Conservation (phyloP, 257 asterid genomes). For the Eustoma russellianum region DNA sequence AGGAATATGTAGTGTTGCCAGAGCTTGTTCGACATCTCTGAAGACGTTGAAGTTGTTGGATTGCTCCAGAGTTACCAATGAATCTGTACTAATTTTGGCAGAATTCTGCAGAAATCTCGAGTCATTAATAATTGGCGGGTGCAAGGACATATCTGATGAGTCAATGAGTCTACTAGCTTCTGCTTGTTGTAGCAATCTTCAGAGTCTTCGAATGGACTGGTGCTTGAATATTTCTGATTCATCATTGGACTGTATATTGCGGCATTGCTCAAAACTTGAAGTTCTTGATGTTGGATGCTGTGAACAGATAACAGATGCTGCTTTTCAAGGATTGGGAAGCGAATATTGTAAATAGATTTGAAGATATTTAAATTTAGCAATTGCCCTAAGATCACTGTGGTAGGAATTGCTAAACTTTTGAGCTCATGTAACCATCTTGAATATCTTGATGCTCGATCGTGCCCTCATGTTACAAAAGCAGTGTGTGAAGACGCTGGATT, state of each 20-base stretch:
- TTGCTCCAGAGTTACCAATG: slow-evolving; percentile 74
- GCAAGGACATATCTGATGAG: slow-evolving; percentile 57
- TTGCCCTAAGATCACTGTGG: slow-evolving; percentile 75
- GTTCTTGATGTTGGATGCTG: slow-evolving; percentile 87
- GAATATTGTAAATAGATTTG: slow-evolving; percentile 36
- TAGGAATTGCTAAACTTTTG: slow-evolving; percentile 46
- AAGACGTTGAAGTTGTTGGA: slow-evolving; percentile 61
- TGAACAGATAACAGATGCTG: slow-evolving; percentile 76
- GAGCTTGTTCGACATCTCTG: slow-evolving; percentile 58
- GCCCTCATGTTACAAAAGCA: slow-evolving; percentile 61
- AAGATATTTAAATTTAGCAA: slow-evolving; percentile 63
- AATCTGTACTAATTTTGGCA: slow-evolving; percentile 49
- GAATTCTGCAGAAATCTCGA: slow-evolving; percentile 53
- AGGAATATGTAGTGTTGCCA: slow-evolving; percentile 49
- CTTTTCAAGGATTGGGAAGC: slow-evolving; percentile 54
- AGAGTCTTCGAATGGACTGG: slow-evolving; percentile 93
- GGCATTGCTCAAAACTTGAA: slow-evolving; percentile 64
- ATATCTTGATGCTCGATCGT: slow-evolving; percentile 78
- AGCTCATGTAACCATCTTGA: slow-evolving; percentile 58
- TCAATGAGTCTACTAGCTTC: slow-evolving; percentile 58
- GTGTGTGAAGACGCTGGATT: slow-evolving; percentile 67
- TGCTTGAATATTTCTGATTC: slow-evolving; percentile 62
- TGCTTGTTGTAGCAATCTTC: slow-evolving; percentile 49
- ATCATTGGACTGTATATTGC: slow-evolving; percentile 45
- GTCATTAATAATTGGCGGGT: slow-evolving; percentile 76